Evolutionary conservation across 495 filamentous ascomycete species (phyloP).

Genomic region (Pseudoneurospora amorphoporcata): DNA sequence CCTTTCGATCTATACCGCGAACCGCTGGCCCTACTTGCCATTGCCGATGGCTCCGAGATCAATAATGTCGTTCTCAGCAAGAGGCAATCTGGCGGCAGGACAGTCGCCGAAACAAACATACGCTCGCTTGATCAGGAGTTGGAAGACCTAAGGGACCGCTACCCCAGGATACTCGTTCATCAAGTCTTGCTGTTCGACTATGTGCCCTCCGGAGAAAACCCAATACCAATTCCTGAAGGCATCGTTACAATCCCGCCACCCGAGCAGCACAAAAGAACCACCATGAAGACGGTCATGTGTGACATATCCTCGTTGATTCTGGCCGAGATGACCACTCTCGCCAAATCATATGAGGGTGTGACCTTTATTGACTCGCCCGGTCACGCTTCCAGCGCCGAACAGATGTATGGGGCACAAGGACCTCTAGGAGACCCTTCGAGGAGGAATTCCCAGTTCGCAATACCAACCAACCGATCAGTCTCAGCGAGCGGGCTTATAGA

Average conservation of each 20-base stretch:
- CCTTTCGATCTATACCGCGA: constrained; percentile 82
- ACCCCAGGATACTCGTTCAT: constrained; percentile 66
- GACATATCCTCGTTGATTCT: constrained; percentile 78
- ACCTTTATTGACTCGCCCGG: constrained; percentile 70
- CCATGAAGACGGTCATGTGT: constrained; percentile 89
- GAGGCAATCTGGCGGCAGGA: constrained; percentile 37
- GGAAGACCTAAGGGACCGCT: constrained; percentile 57
- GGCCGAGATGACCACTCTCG: constrained; percentile 78
- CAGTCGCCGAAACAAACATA: constrained; percentile 36
- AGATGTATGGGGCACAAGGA: constrained; percentile 19
- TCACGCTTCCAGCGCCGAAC: constrained; percentile 22
- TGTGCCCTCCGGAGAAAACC: constrained; percentile 30
- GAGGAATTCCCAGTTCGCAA: constrained; percentile 45
- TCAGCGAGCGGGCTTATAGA: constrained; percentile 39
- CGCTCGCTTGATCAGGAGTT: constrained; percentile 51
- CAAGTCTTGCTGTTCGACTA: constrained; percentile 73
- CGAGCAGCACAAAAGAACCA: constrained; percentile 66
- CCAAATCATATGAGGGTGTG: constrained; percentile 72
- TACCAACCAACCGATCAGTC: constrained; percentile 33
- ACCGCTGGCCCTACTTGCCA: constrained; percentile 65
- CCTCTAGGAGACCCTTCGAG: constrained; percentile 14
- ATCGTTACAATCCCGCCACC: constrained; percentile 65
- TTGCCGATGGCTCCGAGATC: constrained; percentile 62
- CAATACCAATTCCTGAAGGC: constrained; percentile 44
- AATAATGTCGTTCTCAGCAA: constrained; percentile 32